Percentiles rank a stretch among this genome's conserved stretches.
These are phyloP conservation scores for Neurospora sp. DNA, from an alignment of 495 filamentous ascomycete species.

Conservation along the genomic window DNA sequence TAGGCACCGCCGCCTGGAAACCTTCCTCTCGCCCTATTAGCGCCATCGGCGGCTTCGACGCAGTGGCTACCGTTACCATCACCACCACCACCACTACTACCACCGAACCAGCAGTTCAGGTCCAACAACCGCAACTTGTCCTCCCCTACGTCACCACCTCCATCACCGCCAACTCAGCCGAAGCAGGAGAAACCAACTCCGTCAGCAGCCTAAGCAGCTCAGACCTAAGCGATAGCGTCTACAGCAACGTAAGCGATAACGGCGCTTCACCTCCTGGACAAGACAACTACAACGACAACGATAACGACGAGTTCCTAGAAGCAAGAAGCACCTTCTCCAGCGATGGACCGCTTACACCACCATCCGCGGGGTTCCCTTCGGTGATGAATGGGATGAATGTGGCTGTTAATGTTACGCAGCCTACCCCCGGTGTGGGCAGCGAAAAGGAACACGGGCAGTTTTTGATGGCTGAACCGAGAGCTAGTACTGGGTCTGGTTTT, in stretches of 20 bases:
- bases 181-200: background rate
- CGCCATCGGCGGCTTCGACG: slow-evolving; percentile 1
- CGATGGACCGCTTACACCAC: background rate
- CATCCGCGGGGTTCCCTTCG: background rate
- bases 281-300: background rate
- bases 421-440: background rate
- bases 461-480: background rate
- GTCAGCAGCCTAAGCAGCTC: slow-evolving; percentile 11
- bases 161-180: background rate
- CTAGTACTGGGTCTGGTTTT: background rate
- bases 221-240: background rate
- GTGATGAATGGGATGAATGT: background rate
- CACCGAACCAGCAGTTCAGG: background rate
- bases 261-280: background rate
- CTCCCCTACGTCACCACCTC: background rate
- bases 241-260: slow-evolving; percentile 10
- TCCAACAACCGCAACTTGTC: background rate
- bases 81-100: background rate
- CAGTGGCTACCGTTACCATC: background rate
- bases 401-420: background rate
- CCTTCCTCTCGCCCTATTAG: slow-evolving; percentile 1
- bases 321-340: background rate
- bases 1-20: background rate
- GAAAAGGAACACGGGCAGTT: slow-evolving; percentile 1
- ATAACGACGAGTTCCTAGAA: background rate